These are phyloP conservation scores for Diaporthe ilicicola DNA, from an alignment of 2,329 filamentous ascomycete species.

Conservation along the genomic window DNA sequence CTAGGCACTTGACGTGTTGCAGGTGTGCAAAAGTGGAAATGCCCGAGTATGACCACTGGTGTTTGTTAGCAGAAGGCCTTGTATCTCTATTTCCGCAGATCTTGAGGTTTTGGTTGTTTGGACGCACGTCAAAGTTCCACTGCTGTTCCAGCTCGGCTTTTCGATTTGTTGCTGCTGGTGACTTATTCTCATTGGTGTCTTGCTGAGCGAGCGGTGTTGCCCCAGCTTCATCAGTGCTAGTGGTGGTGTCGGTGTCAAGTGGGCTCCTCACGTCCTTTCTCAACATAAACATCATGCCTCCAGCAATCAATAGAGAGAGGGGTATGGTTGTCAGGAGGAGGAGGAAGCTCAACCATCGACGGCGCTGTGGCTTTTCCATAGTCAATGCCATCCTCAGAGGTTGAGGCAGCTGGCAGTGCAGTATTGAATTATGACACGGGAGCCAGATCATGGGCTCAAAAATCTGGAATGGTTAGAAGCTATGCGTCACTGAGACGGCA, in stretches of 20 bases:
- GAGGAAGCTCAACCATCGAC: background rate
- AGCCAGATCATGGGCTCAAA: background rate
- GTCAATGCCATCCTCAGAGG: background rate
- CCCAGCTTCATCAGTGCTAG: background rate
- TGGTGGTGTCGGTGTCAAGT: background rate
- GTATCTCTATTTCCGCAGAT: background rate
- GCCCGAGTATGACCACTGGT: slow-evolving; percentile 7
- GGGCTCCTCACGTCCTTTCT: background rate
- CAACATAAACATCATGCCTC: background rate
- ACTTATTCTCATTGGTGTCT: background rate
- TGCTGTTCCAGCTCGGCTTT: background rate
- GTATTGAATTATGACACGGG: too few species aligned
- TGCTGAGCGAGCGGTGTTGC: background rate
- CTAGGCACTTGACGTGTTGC: background rate
- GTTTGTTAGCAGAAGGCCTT: background rate
- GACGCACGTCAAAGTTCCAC: background rate
- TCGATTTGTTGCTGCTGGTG: background rate
- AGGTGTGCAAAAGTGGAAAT: slow-evolving; percentile 19
- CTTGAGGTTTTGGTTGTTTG: too few species aligned
- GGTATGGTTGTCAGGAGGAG: background rate
- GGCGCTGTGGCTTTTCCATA: background rate
- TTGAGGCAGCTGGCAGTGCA: too few species aligned
- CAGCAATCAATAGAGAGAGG: background rate
- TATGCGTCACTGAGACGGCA: background rate
- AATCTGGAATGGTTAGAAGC: too few species aligned